These are phyloP conservation scores for Annulohypoxylon stygium DNA, from an alignment of 495 filamentous ascomycete genomes.

Conservation along the genomic window DNA sequence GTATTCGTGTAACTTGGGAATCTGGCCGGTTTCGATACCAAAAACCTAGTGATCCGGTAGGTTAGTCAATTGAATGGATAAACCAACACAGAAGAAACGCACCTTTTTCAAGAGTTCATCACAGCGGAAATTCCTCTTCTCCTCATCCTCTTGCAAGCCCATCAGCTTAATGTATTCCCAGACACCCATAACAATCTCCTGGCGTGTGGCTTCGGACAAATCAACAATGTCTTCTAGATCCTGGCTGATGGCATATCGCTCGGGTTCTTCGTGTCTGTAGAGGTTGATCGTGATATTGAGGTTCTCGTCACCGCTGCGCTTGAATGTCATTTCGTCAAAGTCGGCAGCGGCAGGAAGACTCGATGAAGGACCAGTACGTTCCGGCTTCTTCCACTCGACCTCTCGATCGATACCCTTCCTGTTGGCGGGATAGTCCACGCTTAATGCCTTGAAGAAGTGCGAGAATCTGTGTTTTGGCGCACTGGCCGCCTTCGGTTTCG, in stretches of 20 bases:
- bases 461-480: conserved; percentile 76
- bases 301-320: conserved; percentile 91
- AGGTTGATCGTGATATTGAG: conserved; percentile 91
- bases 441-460: conserved; percentile 94
- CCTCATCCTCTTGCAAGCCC: conserved; percentile 91
- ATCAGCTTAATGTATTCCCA: conserved; percentile 95
- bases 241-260: conserved; percentile 82
- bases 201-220: conserved; percentile 84
- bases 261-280: conserved; percentile 84
- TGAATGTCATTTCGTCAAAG: conserved; percentile 93
- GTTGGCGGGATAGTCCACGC: conserved; percentile 83
- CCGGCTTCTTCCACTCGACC: conserved; percentile 67
- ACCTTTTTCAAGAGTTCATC: conserved; percentile 84
- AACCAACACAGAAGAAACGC: conserved; percentile 47
- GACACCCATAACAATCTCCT: conserved; percentile 86
- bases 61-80: conserved; percentile 16
- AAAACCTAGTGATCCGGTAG: conserved; percentile 72
- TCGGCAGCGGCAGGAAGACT: conserved; percentile 71
- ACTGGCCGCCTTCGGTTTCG: conserved; percentile 56
- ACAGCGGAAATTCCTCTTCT: conserved; percentile 90
- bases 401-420: conserved; percentile 62
- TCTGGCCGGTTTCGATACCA: conserved; percentile 80
- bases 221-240: conserved; percentile 88
- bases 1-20: conserved; percentile 86
- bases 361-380: conserved; percentile 64